Percentiles rank a stretch among this genome's conserved stretches.
phyloP scores from a whole-genome alignment of 1,284 basidiomycete species.

The Rugosomyces carneus region DNA sequence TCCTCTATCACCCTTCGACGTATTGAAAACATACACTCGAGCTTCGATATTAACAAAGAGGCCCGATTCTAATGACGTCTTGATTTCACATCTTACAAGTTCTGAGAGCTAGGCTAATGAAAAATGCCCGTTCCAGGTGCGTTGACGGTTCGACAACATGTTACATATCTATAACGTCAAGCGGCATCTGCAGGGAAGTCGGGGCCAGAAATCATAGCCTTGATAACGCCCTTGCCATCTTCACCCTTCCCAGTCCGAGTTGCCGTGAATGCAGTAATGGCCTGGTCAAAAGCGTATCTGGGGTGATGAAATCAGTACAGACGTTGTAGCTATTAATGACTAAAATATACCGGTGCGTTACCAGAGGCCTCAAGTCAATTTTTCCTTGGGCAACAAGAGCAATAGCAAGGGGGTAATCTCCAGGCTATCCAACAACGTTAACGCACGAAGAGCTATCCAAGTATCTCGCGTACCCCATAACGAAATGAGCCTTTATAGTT shows the following conservation, averaged over 20 bases:
- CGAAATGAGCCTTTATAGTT: conserved; percentile 84
- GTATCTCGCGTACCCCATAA: conserved; percentile 55
- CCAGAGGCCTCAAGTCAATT: conserved; percentile 83
- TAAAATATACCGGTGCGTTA: conserved; percentile 72
- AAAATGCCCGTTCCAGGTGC: too few species aligned
- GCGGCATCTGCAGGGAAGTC: conserved; percentile 37
- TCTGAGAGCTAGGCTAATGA: too few species aligned
- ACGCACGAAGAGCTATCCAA: not conserved
- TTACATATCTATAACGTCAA: conserved; percentile 20
- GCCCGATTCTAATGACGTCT: too few species aligned
- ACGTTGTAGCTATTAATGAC: not conserved
- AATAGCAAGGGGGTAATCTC: conserved; percentile 83
- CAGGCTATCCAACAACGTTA: conserved; percentile 43
- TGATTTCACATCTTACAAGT: too few species aligned
- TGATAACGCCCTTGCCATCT: conserved; percentile 69
- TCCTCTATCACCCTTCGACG: too few species aligned
- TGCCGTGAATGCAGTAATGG: conserved; percentile 75
- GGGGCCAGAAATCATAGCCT: conserved; percentile 74
- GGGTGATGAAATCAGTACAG: conserved; percentile 8
- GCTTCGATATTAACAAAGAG: too few species aligned
- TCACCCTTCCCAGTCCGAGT: conserved; percentile 76
- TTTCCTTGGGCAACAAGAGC: conserved; percentile 74
- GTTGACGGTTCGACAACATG: not conserved
- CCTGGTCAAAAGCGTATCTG: conserved; percentile 72
- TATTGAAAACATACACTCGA: too few species aligned